These are phyloP conservation scores for Aspergillus chevalieri DNA, from an alignment of 2,329 filamentous ascomycete species.

Conservation along the genomic window DNA sequence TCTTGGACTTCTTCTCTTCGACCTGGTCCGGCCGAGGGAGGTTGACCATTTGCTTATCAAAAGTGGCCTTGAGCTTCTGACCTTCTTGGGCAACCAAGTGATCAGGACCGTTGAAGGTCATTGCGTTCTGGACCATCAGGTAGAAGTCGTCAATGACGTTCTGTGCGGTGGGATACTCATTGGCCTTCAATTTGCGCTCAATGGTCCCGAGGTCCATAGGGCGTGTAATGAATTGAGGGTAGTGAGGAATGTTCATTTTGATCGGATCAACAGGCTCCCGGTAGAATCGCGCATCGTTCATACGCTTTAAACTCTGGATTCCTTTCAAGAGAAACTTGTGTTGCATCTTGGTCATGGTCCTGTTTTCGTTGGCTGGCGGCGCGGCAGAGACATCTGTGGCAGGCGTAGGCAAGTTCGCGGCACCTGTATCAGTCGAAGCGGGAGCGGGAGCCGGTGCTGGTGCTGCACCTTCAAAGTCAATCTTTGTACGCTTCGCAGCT, in stretches of 20 bases:
- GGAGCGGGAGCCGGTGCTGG: not conserved
- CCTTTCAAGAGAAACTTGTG: slow-evolving; percentile 37
- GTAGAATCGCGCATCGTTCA: slow-evolving; percentile 72
- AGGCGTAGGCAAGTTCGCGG: slow-evolving; percentile 37
- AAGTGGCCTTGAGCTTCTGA: slow-evolving; percentile 54
- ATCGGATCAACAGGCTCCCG: slow-evolving; percentile 69
- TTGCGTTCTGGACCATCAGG: slow-evolving; percentile 71
- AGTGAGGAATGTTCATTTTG: slow-evolving; percentile 68
- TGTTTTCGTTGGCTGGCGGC: slow-evolving; percentile 9
- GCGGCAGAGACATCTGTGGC: slow-evolving; percentile 20
- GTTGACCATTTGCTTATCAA: slow-evolving; percentile 55
- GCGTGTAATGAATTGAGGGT: slow-evolving; percentile 64
- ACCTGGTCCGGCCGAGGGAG: slow-evolving; percentile 52
- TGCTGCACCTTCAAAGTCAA: slow-evolving; percentile 50
- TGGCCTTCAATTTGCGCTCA: slow-evolving; percentile 69
- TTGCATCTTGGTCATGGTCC: slow-evolving; percentile 36
- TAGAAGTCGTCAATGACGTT: slow-evolving; percentile 69
- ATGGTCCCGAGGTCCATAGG: slow-evolving; percentile 83
- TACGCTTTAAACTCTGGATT: slow-evolving; percentile 64
- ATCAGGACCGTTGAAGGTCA: slow-evolving; percentile 72
- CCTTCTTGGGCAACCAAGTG: slow-evolving; percentile 69
- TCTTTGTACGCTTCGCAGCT: slow-evolving; percentile 73
- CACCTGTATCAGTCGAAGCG: slow-evolving; percentile 37
- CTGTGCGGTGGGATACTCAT: slow-evolving; percentile 63
- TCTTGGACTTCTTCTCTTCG: slow-evolving; percentile 58